Conservation (phyloP, 108 stramenopile genomes). For the Asterionellopsis glacialis region DNA sequence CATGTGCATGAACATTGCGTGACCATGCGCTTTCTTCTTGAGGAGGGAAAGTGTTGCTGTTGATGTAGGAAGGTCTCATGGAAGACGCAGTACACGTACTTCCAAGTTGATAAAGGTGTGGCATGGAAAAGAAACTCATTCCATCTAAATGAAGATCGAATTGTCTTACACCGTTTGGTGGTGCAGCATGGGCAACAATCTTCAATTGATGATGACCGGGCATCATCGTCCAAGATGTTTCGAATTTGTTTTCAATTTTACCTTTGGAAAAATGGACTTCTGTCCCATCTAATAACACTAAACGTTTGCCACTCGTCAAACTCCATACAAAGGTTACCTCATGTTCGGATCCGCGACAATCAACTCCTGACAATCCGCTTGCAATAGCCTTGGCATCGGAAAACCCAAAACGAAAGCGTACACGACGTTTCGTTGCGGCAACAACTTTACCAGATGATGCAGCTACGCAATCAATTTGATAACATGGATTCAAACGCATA, state of each 20-base stretch:
- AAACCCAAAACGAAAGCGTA: slow-evolving; percentile 81
- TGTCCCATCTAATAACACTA: slow-evolving; percentile 52
- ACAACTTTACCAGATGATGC: slow-evolving; percentile 54
- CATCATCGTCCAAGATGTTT: slow-evolving; percentile 47
- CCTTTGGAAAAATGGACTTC: slow-evolving; percentile 64
- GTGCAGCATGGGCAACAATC: slow-evolving; percentile 54
- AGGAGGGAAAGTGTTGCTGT: background rate
- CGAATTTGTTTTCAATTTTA: slow-evolving; percentile 43
- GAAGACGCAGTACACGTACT: background rate
- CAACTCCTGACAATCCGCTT: slow-evolving; percentile 41
- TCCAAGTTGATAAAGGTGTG: slow-evolving; percentile 75
- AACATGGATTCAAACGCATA: slow-evolving; percentile 19
- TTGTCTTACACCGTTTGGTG: slow-evolving; percentile 38
- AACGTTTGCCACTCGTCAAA: slow-evolving; percentile 68
- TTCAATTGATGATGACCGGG: slow-evolving; percentile 41
- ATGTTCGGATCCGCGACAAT: slow-evolving; percentile 84
- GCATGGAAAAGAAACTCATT: slow-evolving; percentile 66
- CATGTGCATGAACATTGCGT: background rate
- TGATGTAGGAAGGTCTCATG: background rate
- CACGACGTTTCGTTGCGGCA: slow-evolving; percentile 62
- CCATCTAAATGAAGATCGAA: slow-evolving; percentile 77
- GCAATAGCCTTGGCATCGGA: slow-evolving; percentile 48
- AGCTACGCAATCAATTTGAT: slow-evolving; percentile 30
- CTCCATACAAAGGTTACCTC: slow-evolving; percentile 76
- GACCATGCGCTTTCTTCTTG: background rate